Conservation (phyloP, 495 filamentous ascomycete genomes). For the Penicillium antarcticum region DNA sequence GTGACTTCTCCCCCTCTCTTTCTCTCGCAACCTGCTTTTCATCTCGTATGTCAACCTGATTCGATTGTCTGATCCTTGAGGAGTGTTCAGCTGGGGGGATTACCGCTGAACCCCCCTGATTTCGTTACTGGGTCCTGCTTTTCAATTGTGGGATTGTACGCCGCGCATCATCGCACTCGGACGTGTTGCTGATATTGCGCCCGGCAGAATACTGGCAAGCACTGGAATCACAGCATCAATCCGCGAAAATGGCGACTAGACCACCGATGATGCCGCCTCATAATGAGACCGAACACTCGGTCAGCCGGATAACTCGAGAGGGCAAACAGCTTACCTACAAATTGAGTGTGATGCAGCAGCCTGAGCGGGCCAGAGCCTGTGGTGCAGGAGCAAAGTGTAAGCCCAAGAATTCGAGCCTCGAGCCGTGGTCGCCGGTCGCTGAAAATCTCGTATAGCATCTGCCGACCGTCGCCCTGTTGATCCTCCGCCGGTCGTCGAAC, state of each 20-base stretch:
- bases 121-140: too few relatives aligned
- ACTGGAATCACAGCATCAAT: not conserved
- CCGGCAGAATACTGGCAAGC: conserved; percentile 8
- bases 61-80: too few relatives aligned
- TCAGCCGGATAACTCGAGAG: conserved; percentile 69
- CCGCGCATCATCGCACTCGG: not conserved
- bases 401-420: conserved; percentile 21
- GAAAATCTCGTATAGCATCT: conserved; percentile 57
- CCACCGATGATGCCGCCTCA: conserved; percentile 31
- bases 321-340: conserved; percentile 79
- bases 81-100: not conserved
- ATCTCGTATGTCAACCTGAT: too few relatives aligned
- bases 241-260: conserved; percentile 33
- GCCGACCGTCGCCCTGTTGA: conserved; percentile 96
- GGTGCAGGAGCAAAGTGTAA: conserved; percentile 92
- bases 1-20: too few relatives aligned
- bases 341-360: conserved; percentile 88
- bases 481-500: conserved; percentile 92
- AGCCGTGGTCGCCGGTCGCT: conserved; percentile 7
- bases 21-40: too few relatives aligned
- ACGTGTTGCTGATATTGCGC: not conserved
- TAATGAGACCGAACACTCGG: conserved; percentile 58
- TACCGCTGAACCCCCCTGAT: not conserved
- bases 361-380: conserved; percentile 92
- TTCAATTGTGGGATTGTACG: not conserved